phyloP scores from a whole-genome alignment of 1,284 basidiomycete genomes.

The Neotropicomus parvogracilis region DNA sequence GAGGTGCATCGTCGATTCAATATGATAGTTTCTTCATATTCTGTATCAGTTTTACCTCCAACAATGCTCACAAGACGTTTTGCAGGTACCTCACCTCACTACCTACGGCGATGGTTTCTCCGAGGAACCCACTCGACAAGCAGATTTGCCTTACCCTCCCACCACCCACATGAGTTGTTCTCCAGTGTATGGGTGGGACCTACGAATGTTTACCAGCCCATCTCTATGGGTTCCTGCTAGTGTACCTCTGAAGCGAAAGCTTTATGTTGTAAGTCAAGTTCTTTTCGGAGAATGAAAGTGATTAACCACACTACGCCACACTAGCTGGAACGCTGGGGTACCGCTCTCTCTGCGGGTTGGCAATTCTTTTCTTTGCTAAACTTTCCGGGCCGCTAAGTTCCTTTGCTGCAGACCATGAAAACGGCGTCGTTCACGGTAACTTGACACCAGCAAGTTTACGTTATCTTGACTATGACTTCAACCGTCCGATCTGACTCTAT shows the following conservation, averaged over 20 bases:
- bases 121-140: no score
- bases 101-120: no score
- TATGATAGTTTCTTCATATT: background rate
- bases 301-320: background rate
- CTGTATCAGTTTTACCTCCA: background rate
- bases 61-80: background rate
- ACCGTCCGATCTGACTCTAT: background rate
- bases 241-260: background rate
- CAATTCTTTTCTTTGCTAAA: background rate
- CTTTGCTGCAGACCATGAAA: background rate
- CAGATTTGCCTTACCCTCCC: no score
- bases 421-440: constrained; percentile 5
- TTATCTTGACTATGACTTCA: background rate
- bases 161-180: no score
- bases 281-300: background rate
- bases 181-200: no score
- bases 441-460: constrained; percentile 10
- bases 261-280: constrained; percentile 6
- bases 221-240: no score
- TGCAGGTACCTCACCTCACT: no score
- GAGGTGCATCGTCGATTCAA: constrained; percentile 3
- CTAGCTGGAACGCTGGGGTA: constrained; percentile 12
- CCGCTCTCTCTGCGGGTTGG: constrained; percentile 1
- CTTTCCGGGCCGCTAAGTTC: background rate
- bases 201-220: no score